Percentiles rank a stretch among this genome's conserved stretches.
phyloP scores from a whole-genome alignment of 345 rosid species.

The Citrus mangshanensis region DNA sequence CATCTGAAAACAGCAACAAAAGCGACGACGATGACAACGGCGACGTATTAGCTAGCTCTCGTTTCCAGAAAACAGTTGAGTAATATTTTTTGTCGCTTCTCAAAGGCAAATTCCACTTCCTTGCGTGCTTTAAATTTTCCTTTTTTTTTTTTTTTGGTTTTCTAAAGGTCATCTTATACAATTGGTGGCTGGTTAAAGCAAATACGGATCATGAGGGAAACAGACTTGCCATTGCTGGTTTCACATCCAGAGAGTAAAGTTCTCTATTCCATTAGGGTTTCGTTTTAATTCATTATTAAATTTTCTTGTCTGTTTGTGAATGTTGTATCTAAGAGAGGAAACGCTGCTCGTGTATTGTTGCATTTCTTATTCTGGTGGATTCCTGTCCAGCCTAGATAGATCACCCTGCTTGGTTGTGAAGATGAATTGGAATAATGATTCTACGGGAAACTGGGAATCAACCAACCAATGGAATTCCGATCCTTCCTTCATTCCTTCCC shows the following conservation, averaged over 20 bases:
- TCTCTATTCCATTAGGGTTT: not conserved
- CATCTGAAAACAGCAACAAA: not conserved
- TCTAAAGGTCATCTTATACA: conserved; percentile 50
- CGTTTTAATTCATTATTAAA: not conserved
- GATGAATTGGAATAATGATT: not conserved
- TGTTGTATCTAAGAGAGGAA: not conserved
- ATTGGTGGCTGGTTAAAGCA: conserved; percentile 78
- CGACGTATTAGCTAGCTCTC: not conserved
- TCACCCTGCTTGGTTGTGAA: not conserved
- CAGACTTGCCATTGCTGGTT: conserved; percentile 73
- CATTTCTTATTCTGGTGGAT: not conserved
- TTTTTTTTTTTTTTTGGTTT: not conserved
- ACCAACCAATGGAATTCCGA: too few relatives aligned
- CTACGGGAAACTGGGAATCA: not conserved
- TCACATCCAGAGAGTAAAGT: conserved; percentile 42
- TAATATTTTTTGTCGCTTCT: not conserved
- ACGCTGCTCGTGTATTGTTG: not conserved
- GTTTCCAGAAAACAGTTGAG: conserved; percentile 22
- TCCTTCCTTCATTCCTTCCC: too few relatives aligned
- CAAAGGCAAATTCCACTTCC: not conserved
- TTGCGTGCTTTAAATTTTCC: not conserved
- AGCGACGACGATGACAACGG: not conserved
- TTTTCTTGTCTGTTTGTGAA: not conserved
- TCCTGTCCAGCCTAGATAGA: not conserved
- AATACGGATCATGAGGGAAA: conserved; percentile 45